phyloP scores from a whole-genome alignment of 495 filamentous ascomycete species.

The Aspergillus coremiiformis region DNA sequence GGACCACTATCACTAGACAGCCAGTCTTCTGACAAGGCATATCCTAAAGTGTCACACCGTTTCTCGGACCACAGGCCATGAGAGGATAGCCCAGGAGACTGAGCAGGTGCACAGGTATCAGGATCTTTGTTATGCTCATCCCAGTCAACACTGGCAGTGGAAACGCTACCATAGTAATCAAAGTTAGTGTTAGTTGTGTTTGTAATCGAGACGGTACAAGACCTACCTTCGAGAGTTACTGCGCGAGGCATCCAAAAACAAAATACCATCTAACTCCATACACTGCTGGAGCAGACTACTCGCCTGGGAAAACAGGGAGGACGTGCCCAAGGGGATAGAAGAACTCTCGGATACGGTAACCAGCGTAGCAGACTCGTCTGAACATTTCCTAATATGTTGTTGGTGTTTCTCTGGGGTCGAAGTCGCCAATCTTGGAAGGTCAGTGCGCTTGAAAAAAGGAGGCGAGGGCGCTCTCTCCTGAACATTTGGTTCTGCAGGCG shows the following conservation, averaged over 20 bases:
- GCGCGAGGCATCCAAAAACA: conserved; percentile 26
- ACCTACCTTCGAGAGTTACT: conserved; percentile 17
- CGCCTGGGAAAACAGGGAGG: conserved; percentile 22
- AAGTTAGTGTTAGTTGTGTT: neutral
- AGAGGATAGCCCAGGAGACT: conserved; percentile 1
- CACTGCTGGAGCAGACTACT: conserved; percentile 23
- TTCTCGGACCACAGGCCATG: conserved; percentile 9
- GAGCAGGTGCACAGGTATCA: neutral
- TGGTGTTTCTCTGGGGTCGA: conserved; percentile 4
- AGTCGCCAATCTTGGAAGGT: neutral
- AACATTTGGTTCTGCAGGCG: neutral
- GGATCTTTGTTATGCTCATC: conserved; percentile 1
- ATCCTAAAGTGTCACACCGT: conserved; percentile 10
- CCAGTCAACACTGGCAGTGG: conserved; percentile 8
- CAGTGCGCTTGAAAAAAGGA: conserved; percentile 1
- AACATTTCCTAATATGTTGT: conserved; percentile 8
- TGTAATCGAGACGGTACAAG: neutral
- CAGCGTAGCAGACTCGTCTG: conserved; percentile 7
- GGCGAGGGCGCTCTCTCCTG: neutral
- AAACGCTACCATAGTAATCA: conserved; percentile 2
- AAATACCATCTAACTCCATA: conserved; percentile 28
- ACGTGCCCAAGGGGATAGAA: neutral
- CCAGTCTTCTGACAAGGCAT: neutral
- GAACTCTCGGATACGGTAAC: conserved; percentile 6
- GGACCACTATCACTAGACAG: neutral